A percentile compares a stretch with the other conserved stretches of the same genome.
phyloP scores from a whole-genome alignment of 805 yeast species.

The Zygosaccharomyces siamensis region DNA sequence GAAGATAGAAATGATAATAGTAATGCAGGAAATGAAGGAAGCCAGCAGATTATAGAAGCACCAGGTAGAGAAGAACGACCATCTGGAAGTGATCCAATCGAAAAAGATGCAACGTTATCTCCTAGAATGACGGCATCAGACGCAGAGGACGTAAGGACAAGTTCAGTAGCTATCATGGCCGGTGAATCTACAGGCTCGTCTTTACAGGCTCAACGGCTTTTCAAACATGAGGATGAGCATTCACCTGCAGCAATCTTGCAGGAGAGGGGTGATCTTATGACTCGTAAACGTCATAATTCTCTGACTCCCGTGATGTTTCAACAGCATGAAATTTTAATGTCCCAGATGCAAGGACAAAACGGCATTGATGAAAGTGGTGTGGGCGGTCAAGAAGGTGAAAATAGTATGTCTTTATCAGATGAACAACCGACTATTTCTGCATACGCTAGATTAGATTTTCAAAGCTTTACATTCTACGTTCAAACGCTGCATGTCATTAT shows the following conservation, averaged over 20 bases:
- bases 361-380: neutral
- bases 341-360: slow-evolving; percentile 1
- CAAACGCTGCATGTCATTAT: slow-evolving; percentile 91
- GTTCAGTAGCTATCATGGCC: neutral
- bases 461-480: slow-evolving; percentile 87
- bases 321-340: slow-evolving; percentile 16
- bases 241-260: slow-evolving; percentile 26
- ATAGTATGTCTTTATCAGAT: slow-evolving; percentile 13
- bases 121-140: slow-evolving; percentile 1
- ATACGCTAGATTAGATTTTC: slow-evolving; percentile 80
- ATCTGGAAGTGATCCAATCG: neutral
- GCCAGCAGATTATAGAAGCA: neutral
- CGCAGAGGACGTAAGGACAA: slow-evolving; percentile 1
- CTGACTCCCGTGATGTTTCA: slow-evolving; percentile 30
- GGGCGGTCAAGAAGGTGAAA: slow-evolving; percentile 3
- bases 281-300: slow-evolving; percentile 25
- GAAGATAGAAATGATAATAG: neutral
- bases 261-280: slow-evolving; percentile 18
- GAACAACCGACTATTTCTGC: slow-evolving; percentile 42
- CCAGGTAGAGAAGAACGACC: neutral
- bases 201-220: neutral
- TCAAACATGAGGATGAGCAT: slow-evolving; percentile 12
- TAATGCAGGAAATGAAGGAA: neutral
- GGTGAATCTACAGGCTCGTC: neutral
- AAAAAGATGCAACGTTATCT: neutral